Base-by-base conservation (phyloP, 305 asterid species). In the Rubia tinctorum region DNA sequence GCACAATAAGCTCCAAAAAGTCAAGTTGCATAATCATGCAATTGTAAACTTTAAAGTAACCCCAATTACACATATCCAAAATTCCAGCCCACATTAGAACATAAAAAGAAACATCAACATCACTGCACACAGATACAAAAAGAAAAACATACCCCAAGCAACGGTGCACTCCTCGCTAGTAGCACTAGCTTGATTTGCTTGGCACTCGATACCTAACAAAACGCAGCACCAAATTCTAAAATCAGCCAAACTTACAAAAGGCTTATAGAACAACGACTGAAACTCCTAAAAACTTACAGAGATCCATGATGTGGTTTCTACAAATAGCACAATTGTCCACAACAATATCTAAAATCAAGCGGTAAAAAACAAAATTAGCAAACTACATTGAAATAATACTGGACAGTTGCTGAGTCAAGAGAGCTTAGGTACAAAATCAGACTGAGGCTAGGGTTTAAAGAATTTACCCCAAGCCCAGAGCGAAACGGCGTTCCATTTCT, bases 271-370 rank as follows among this genome's bases (percentile, higher is more conserved):
- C 64, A 22, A n/a, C 62, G 6, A 49, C 0, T 3, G 6, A 53
- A 17, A 2, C 23, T 18, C 22, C 22, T 10, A 7, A 77, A 25
- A 73, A 78, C 98, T 85, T 80, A 93, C 98, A 93, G 25, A 91
- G 95, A 86, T 93, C 98, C 98, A 93, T 93, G 76, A 93, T 93
- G 73, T 93, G 98, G 68, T 93, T 93, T 84, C 97, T 84, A 80
- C 98, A 93, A 74, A 93, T 91, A 13, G 98, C 97, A 84, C 97
- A 93, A 71, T 90, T 93, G 79, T 93, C 98, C 72, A 91, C 98
- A 77, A 90, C 96, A 45, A 93, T 89, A 87, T 93, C 98, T 93
- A 90, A 81, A 82, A 42, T 37, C 63, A 66, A 44, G 34, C 71
- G 25, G 39, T 22, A 6, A 44, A 6, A 68, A 0, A 1, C 58